Evolutionary conservation across 495 filamentous ascomycete genomes (phyloP).

Genomic region (Penicillium salamii): DNA sequence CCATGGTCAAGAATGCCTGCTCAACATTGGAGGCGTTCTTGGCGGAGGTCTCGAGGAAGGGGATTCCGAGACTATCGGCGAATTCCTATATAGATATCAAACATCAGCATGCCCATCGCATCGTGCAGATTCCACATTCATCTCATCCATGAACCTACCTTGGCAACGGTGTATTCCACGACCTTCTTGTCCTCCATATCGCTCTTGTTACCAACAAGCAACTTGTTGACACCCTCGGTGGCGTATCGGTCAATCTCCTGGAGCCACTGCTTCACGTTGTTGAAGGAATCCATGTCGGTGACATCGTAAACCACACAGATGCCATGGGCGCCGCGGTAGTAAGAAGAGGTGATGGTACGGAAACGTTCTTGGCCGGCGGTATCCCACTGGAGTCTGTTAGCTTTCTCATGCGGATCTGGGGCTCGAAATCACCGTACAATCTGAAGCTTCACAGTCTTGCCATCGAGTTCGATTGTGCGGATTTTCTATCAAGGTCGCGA

Average conservation of each 20-base stretch:
- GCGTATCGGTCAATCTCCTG: conserved; percentile 99
- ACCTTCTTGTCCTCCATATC: conserved; percentile 99
- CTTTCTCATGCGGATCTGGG: neutral
- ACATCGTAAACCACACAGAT: conserved; percentile 99
- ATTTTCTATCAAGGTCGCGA: conserved; percentile 74
- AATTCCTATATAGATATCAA: conserved; percentile 68
- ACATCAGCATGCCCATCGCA: conserved; percentile 12
- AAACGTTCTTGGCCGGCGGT: conserved; percentile 98
- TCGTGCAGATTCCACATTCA: neutral
- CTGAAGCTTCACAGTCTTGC: conserved; percentile 99
- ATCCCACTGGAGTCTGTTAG: conserved; percentile 72
- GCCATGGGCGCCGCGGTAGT: conserved; percentile 97
- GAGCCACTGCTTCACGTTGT: conserved; percentile 99
- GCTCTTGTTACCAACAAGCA: conserved; percentile 98
- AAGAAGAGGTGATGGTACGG: conserved; percentile 98
- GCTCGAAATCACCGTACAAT: conserved; percentile 67
- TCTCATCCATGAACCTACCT: conserved; percentile 56
- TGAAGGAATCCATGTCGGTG: conserved; percentile 99
- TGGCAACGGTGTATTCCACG: conserved; percentile 97
- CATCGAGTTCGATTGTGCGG: conserved; percentile 97
- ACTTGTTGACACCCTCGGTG: conserved; percentile 98
- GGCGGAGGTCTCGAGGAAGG: conserved; percentile 98
- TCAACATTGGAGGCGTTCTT: conserved; percentile 99
- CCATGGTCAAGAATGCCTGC: conserved; percentile 99
- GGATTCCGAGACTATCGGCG: conserved; percentile 96